These are phyloP conservation scores for Phytophthora aleatoria DNA, from an alignment of 352 stramenopile genomes.

Conservation along the genomic window DNA sequence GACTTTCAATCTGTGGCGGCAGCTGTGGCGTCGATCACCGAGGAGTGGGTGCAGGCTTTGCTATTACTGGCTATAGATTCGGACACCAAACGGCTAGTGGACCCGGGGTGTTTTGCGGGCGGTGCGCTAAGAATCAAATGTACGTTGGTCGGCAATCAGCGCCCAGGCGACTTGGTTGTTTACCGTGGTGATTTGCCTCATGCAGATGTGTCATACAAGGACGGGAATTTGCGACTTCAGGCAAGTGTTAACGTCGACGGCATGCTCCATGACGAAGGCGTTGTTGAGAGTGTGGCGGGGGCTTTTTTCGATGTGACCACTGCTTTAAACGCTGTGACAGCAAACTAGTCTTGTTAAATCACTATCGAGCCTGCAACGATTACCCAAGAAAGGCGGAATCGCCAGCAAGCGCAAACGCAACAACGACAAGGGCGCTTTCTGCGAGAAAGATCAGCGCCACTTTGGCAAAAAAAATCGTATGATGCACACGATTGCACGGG, in stretches of 20 bases:
- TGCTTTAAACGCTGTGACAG: not conserved
- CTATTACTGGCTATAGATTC: not conserved
- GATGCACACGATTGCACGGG: too few relatives aligned
- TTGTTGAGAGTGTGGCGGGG: not conserved
- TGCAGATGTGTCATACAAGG: not conserved
- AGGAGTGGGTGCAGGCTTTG: not conserved
- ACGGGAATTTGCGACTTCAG: not conserved
- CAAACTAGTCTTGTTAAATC: too few relatives aligned
- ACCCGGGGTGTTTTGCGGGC: not conserved
- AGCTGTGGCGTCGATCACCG: too few relatives aligned
- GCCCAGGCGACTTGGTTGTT: not conserved
- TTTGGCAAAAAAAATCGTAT: too few relatives aligned
- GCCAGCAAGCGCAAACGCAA: too few relatives aligned
- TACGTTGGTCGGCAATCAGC: not conserved
- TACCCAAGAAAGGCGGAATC: too few relatives aligned
- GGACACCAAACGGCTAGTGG: not conserved
- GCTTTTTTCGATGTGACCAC: not conserved
- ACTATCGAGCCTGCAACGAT: too few relatives aligned
- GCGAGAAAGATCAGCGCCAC: too few relatives aligned
- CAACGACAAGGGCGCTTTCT: too few relatives aligned
- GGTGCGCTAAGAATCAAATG: not conserved
- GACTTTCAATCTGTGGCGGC: too few relatives aligned
- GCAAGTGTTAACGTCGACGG: not conserved
- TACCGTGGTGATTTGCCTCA: not conserved
- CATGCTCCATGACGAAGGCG: too few relatives aligned